Base-by-base conservation (phyloP, 129 eudicot genomes). In the Ambrosia trifida region DNA sequence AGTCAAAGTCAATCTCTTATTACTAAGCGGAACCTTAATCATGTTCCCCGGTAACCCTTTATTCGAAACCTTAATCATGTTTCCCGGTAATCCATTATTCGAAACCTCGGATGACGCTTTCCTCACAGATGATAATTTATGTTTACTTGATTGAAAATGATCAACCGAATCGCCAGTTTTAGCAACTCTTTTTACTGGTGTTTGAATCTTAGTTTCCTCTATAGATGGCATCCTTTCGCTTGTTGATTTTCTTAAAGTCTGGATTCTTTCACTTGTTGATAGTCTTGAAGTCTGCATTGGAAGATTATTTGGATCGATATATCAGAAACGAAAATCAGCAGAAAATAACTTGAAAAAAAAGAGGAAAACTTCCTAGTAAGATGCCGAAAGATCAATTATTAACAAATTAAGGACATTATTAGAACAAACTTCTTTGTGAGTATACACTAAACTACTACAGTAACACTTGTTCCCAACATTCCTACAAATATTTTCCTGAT, bases 221-320 rank as follows among this genome's bases (percentile, higher is more conserved):
- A 76, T 85, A 18, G 84, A 61, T 47, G 81, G 76, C 60, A 59
- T 31, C 65, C 40, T 59, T 79, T 90, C 75, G 75, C 62, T 81
- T 32, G 80, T 74, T 20, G 90, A 74, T 70, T 82, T 88, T 72
- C 89, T 80, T n/a, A 91, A 79, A 64, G 76, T 75, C 97, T 87
- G 84, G 72, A 70, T 64, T 76, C 82, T 84, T 79, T 81, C 91
- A 18, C 88, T 79, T 32, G 80, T 69, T 30, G 88, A 79, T 68
- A 76, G 85, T 66, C 88, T 76, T 12, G 93, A 81, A 64, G 76
- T 73, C 96, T 86, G 83, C 44, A 40, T 40, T 2, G 2, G 53
- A 49, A 53, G 2, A 40, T 54, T 41, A 40, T 40, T 38, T 38
- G 43, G 43, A 36, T 36, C 41, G 40, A 36, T 4, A 36, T 7